A percentile compares a stretch with the other conserved stretches of the same genome.
Evolutionary conservation across 352 stramenopile species (phyloP).

Genomic region (Globisporangium yorkense): DNA sequence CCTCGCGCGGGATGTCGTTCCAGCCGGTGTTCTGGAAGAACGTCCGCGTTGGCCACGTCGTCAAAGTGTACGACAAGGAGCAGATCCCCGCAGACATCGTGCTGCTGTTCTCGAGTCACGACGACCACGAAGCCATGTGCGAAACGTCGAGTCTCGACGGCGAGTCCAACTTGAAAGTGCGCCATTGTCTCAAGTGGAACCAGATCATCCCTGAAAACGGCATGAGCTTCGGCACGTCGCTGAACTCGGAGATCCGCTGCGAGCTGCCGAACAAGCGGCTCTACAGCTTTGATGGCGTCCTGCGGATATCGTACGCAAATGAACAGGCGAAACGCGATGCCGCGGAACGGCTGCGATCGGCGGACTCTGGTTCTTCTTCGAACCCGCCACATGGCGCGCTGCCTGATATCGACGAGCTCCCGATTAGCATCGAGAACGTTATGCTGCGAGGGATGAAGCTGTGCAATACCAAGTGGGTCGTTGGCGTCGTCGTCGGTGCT

Average conservation of each 20-base stretch:
- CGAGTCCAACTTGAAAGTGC: slow-evolving; percentile 81
- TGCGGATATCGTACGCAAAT: slow-evolving; percentile 33
- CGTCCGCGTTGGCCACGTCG: slow-evolving; percentile 81
- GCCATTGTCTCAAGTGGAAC: slow-evolving; percentile 57
- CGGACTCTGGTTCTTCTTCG: background rate
- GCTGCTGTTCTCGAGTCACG: slow-evolving; percentile 78
- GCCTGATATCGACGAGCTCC: slow-evolving; percentile 45
- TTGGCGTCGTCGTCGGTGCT: slow-evolving; percentile 72
- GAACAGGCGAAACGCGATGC: slow-evolving; percentile 19
- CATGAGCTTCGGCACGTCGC: slow-evolving; percentile 38
- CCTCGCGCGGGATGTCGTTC: slow-evolving; percentile 26
- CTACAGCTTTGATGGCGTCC: slow-evolving; percentile 76
- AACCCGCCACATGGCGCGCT: background rate
- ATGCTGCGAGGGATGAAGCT: slow-evolving; percentile 78
- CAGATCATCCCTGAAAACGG: slow-evolving; percentile 26
- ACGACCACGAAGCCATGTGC: slow-evolving; percentile 65
- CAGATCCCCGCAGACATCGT: slow-evolving; percentile 91
- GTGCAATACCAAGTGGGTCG: slow-evolving; percentile 78
- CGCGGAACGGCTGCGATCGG: background rate
- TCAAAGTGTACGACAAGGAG: slow-evolving; percentile 85
- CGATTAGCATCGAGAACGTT: slow-evolving; percentile 77
- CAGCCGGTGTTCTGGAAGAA: slow-evolving; percentile 77
- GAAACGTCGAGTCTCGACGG: slow-evolving; percentile 82
- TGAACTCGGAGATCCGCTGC: slow-evolving; percentile 66
- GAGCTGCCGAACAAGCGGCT: slow-evolving; percentile 76